Conservation (phyloP, 768 basidiomycete genomes). For the Tubosaeta brunneosetosa region DNA sequence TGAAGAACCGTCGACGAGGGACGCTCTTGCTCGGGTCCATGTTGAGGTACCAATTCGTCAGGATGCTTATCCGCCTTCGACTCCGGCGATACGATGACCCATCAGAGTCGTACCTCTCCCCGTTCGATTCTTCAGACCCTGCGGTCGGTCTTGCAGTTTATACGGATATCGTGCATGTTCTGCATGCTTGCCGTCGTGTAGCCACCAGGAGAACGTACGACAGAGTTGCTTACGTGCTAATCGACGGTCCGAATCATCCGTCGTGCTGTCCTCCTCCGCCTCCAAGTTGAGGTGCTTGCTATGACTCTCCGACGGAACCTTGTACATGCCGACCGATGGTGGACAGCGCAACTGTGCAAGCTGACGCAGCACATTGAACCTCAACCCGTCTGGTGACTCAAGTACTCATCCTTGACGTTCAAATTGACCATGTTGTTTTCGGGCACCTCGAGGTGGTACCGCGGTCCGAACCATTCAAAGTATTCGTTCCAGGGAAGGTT, state of each 20-base stretch:
- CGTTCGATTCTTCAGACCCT: constrained; percentile 44
- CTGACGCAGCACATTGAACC: constrained; percentile 57
- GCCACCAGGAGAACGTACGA: not conserved
- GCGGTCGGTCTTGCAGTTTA: constrained; percentile 48
- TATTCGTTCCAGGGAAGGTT: constrained; percentile 85
- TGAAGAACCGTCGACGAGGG: constrained; percentile 55
- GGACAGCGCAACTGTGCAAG: constrained; percentile 61
- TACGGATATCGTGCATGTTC: constrained; percentile 68
- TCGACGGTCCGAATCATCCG: constrained; percentile 62
- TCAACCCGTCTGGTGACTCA: constrained; percentile 78
- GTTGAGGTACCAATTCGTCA: constrained; percentile 57
- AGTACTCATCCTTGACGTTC: constrained; percentile 73
- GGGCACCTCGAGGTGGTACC: constrained; percentile 88
- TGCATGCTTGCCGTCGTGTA: constrained; percentile 23
- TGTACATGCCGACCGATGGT: constrained; percentile 83
- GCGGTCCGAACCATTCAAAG: constrained; percentile 96
- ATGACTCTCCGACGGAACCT: constrained; percentile 70
- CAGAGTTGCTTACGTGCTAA: constrained; percentile 57
- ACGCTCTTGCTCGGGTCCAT: constrained; percentile 31
- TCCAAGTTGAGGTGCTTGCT: constrained; percentile 57
- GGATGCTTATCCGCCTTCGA: constrained; percentile 63
- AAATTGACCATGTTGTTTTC: constrained; percentile 93
- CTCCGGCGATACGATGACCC: constrained; percentile 38
- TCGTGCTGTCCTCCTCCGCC: constrained; percentile 37
- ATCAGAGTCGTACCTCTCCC: constrained; percentile 47